A percentile compares a stretch with the other conserved stretches of the same genome.
Evolutionary conservation across 2,329 filamentous ascomycete genomes (phyloP).

Genomic region (Didymella exigua): DNA sequence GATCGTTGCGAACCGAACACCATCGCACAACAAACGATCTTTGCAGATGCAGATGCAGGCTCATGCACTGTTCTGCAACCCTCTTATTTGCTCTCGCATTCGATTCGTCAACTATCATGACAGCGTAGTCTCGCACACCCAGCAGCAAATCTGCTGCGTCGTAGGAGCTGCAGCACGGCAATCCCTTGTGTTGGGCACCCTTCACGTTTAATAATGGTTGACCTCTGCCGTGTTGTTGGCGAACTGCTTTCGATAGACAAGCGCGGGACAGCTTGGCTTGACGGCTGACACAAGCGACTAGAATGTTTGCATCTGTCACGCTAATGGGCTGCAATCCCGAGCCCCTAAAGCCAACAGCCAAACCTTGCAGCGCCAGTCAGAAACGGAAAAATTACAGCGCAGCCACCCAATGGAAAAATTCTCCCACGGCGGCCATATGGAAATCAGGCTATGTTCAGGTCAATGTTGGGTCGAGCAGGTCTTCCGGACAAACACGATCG

Average conservation of each 20-base stretch:
- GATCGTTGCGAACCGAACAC: neutral
- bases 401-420: slow-evolving; percentile 1
- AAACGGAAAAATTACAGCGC: neutral
- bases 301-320: slow-evolving; percentile 14
- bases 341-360: slow-evolving; percentile 4
- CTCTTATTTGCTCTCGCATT: neutral
- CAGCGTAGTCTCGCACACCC: neutral
- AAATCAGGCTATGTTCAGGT: slow-evolving; percentile 2
- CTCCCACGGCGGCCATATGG: neutral
- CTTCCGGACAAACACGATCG: neutral
- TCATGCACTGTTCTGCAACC: neutral
- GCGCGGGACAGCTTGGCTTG: slow-evolving; percentile 1
- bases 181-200: neutral
- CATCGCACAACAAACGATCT: slow-evolving; percentile 1
- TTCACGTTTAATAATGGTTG: neutral
- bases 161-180: neutral
- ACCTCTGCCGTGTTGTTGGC: neutral
- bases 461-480: slow-evolving; percentile 1
- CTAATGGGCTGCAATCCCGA: slow-evolving; percentile 2
- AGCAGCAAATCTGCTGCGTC: neutral
- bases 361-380: slow-evolving; percentile 6
- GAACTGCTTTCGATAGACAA: neutral
- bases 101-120: neutral
- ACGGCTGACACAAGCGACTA: slow-evolving; percentile 5
- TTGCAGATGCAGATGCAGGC: slow-evolving; percentile 1